Percentiles rank a stretch among this genome's conserved stretches.
These are phyloP conservation scores for Neoascochyta sp. DNA, from an alignment of 2,329 filamentous ascomycete species.

Conservation along the genomic window DNA sequence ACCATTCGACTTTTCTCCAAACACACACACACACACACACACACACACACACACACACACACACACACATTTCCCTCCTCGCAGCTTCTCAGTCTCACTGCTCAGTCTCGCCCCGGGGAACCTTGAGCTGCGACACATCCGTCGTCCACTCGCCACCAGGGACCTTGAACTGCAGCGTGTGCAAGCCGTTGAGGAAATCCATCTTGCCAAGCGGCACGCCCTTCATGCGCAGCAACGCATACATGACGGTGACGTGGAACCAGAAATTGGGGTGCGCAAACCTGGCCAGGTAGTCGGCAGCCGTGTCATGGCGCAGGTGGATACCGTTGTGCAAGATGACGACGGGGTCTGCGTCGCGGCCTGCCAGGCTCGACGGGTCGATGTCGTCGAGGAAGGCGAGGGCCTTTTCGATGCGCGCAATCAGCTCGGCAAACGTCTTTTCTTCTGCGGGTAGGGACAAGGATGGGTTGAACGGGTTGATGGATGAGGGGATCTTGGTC, in stretches of 20 bases:
- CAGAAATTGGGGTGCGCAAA: conserved; percentile 59
- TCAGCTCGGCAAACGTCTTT: conserved; percentile 49
- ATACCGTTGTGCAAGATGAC: too few relatives aligned
- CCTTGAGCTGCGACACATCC: too few relatives aligned
- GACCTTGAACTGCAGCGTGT: too few relatives aligned
- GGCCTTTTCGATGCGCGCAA: conserved; percentile 47
- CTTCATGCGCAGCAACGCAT: conserved; percentile 58
- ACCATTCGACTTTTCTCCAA: too few relatives aligned
- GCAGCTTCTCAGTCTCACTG: too few relatives aligned
- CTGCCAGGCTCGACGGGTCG: conserved; percentile 43
- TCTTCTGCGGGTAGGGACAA: conserved; percentile 43
- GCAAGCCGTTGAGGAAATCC: conserved; percentile 53
- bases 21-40: too few relatives aligned
- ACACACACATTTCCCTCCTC: too few relatives aligned
- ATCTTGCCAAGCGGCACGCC: conserved; percentile 61
- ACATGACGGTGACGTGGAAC: conserved; percentile 60
- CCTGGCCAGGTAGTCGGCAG: background rate
- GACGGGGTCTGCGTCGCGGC: conserved; percentile 40
- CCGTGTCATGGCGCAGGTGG: too few relatives aligned
- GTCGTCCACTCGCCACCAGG: too few relatives aligned
- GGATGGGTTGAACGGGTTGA: conserved; percentile 35
- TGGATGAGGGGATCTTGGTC: conserved; percentile 40
- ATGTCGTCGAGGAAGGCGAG: conserved; percentile 47
- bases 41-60: too few relatives aligned
- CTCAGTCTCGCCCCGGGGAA: too few relatives aligned